Evolutionary conservation across 305 asterid genomes (phyloP).

Genomic region (Lippia alba): DNA sequence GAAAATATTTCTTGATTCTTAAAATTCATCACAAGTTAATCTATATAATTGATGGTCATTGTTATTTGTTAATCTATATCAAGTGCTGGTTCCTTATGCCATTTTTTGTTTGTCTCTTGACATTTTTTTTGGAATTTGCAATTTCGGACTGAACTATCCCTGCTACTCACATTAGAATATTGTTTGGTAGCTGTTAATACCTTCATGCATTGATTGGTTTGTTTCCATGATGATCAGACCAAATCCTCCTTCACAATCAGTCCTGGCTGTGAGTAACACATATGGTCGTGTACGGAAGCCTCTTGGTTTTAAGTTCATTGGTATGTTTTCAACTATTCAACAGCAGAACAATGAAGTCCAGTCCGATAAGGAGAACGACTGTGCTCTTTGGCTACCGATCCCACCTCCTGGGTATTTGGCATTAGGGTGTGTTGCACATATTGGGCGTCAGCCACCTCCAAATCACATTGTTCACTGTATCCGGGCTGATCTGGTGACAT

Average conservation of each 20-base stretch:
- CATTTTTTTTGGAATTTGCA: conserved; percentile 28
- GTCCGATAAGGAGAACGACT: conserved; percentile 53
- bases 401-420: conserved; percentile 97
- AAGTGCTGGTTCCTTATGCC: neutral
- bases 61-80: conserved; percentile 17
- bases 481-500: conserved; percentile 92
- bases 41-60: conserved; percentile 7
- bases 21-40: conserved; percentile 9
- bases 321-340: conserved; percentile 65
- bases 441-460: conserved; percentile 89
- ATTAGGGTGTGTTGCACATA: conserved; percentile 90
- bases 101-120: conserved; percentile 15
- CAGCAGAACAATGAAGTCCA: conserved; percentile 49
- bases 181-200: conserved; percentile 27
- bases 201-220: conserved; percentile 36
- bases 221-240: conserved; percentile 63
- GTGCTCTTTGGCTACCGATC: conserved; percentile 95
- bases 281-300: conserved; percentile 98
- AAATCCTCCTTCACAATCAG: conserved; percentile 97
- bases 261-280: conserved; percentile 81
- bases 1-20: neutral
- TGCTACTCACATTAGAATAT: conserved; percentile 23
- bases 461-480: conserved; percentile 90
- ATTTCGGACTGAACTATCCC: conserved; percentile 22
- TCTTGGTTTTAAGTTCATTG: conserved; percentile 79